These are phyloP conservation scores for Cryptococcus maquisensis DNA, from an alignment of 1,284 basidiomycete species.

Conservation along the genomic window DNA sequence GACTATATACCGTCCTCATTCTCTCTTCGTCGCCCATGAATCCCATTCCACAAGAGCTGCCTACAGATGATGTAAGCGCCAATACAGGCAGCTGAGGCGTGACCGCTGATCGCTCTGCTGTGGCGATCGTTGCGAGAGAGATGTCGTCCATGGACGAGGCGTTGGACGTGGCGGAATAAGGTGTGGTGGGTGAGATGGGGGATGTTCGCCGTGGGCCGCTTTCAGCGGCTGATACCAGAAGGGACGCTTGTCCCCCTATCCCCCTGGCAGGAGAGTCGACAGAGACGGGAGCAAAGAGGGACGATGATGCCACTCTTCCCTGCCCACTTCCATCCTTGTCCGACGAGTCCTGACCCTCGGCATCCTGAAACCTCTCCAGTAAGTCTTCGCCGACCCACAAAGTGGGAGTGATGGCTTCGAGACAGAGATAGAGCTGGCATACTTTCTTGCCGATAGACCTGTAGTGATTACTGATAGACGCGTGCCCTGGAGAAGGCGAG, in stretches of 20 bases:
- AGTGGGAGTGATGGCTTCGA: slow-evolving; percentile 13
- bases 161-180: not conserved
- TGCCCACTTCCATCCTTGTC: not conserved
- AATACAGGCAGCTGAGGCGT: slow-evolving; percentile 17
- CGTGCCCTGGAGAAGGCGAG: not conserved
- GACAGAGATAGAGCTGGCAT: slow-evolving; percentile 6
- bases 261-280: not conserved
- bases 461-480: not conserved
- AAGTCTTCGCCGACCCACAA: slow-evolving; percentile 16
- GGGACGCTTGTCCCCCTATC: not conserved
- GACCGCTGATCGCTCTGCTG: slow-evolving; percentile 9
- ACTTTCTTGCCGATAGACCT: slow-evolving; percentile 3
- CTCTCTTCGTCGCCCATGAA: slow-evolving; percentile 1
- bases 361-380: slow-evolving; percentile 7
- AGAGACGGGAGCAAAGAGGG: not conserved
- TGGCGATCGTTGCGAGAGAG: not conserved
- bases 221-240: not conserved
- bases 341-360: not conserved
- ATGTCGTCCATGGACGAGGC: not conserved
- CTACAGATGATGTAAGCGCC: slow-evolving; percentile 1
- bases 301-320: not conserved
- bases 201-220: not conserved
- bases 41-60: not conserved
- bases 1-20: not conserved
- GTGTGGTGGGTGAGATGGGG: not conserved